Base-by-base conservation (phyloP, 768 basidiomycete species). In the Paxillus ammoniavirescens region DNA sequence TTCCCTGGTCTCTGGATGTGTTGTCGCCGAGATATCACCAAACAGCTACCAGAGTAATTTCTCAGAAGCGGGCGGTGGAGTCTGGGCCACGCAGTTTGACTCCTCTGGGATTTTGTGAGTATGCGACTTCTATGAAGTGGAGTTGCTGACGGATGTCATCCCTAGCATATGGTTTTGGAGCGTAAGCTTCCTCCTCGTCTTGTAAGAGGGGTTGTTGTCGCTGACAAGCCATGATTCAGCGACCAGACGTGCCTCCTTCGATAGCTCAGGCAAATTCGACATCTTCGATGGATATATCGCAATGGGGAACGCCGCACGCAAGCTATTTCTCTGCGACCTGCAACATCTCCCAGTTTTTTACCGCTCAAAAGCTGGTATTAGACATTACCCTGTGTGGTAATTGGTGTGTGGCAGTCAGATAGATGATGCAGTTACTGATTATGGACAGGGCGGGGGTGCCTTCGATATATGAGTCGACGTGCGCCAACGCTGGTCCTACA, bases 31-130 rank as follows among this genome's bases (percentile, higher is more conserved):
- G 56, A 64, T 58, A 2, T 67, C 66, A 17, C 64, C 54, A 14
- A 71, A 71, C 26, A 72, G 67, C 36, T 72, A 54, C 50, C 42
- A 40, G 3, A 33, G 46, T 5, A 53, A 58, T 18, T 71, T 71
- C 40, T 54, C 63, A 0, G 8, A 28, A 2, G 61, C 61, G 30
- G 82, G 83, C n/a, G 84, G 84, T 6, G 84, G 84, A 5, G 82
- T 85, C 1, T 92, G 75, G 68, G 87, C 87, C 2, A 77, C 84
- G 3, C 86, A 88, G 60, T 84, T 88, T 56, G 87, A 87, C 47
- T 72, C 75, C 6, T 65, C 76, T 1, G 86, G 81, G 17, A 73
- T 82, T 37, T 79, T 66, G 75, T 77, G 57, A 65, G 78, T 63
- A 31, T 36, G n/a, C 35, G 18, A 8, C 18, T 23, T 41, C 46